Conservation (phyloP, 2,329 filamentous ascomycete genomes). For the Ceratocystis papillata region DNA sequence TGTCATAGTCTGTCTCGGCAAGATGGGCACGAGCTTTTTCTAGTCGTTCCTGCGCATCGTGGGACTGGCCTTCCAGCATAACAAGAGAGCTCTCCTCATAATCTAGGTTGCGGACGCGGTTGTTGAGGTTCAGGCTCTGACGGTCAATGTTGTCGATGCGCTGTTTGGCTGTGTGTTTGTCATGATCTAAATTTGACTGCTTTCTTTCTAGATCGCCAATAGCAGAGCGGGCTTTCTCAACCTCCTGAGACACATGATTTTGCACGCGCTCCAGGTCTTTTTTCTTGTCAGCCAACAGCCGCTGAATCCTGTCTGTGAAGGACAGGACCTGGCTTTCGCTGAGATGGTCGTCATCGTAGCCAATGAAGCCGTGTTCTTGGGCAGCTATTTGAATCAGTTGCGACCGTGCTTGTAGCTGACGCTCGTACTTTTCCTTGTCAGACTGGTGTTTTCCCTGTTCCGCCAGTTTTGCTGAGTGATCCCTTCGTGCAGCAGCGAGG, state of each 20-base stretch:
- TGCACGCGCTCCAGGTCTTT: slow-evolving; percentile 64
- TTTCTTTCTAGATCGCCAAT: slow-evolving; percentile 65
- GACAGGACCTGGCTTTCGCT: slow-evolving; percentile 60
- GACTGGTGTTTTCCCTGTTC: slow-evolving; percentile 72
- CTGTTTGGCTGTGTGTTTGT: slow-evolving; percentile 61
- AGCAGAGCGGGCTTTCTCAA: slow-evolving; percentile 58
- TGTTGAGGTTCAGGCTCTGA: slow-evolving; percentile 55
- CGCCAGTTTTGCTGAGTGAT: slow-evolving; percentile 43
- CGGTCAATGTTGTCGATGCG: slow-evolving; percentile 64
- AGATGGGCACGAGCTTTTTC: slow-evolving; percentile 52
- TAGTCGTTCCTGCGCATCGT: slow-evolving; percentile 56
- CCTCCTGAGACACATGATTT: slow-evolving; percentile 60
- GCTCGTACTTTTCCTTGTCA: slow-evolving; percentile 76
- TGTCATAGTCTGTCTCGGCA: slow-evolving; percentile 56
- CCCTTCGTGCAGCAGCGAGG: slow-evolving; percentile 36
- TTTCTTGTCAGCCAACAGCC: slow-evolving; percentile 66
- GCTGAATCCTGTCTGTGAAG: slow-evolving; percentile 69
- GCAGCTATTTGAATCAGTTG: slow-evolving; percentile 70
- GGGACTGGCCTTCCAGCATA: slow-evolving; percentile 60
- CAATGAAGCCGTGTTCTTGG: slow-evolving; percentile 64
- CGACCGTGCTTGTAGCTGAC: slow-evolving; percentile 60
- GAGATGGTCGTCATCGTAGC: slow-evolving; percentile 63
- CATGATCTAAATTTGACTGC: slow-evolving; percentile 61
- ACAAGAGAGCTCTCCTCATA: slow-evolving; percentile 79
- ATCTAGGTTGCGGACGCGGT: slow-evolving; percentile 58